Base-by-base conservation (phyloP, 495 filamentous ascomycete species). In the Tricharina praecox region DNA sequence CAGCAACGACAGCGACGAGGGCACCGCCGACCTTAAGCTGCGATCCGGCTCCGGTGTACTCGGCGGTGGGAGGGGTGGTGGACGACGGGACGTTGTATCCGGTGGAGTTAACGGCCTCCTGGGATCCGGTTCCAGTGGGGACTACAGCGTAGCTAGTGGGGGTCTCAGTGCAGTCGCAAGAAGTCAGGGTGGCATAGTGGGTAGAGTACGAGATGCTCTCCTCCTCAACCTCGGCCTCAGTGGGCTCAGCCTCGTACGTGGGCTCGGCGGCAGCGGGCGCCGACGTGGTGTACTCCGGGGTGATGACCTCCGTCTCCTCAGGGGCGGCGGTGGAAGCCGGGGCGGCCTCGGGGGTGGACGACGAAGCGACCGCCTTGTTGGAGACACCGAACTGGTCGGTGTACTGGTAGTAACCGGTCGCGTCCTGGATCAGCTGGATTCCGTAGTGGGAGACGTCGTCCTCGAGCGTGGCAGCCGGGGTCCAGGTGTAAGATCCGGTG, bases 371-470 rank as follows among this genome's bases (percentile, higher is more conserved):
- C 15, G 48, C 50, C 8, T 50, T 25, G 63, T 75, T 76, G 45
- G 62, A 62, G 62, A 83, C 66, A 56, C 78, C 78, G 64, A 81
- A 83, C 59, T 82, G 79, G 34, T 73, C 74, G 20, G 70, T 72
- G 65, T 73, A 83, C 61, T 83, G 79, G 68, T 76, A 82, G 53
- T 69, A 58, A 54, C 77, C 75, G 49, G 67, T 73, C 8, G 61
- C 64, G 59, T 79, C 75, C 30, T 69, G 73, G 49, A 81, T 77
- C 51, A 83, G 61, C 53, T 79, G 68, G 48, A 82, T 65, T 49
- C 77, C 79, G 64, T 82, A 83, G 0, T 25, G 64, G 52, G 68
- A 70, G 44, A 52, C 53, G 40, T 72, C 70, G 42, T 63, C 53
- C 48, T 64, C 62, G 26, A 82, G 70, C 36, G 49, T 50, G 36